phyloP scores from a whole-genome alignment of 345 rosid genomes.

The Populus simonii region DNA sequence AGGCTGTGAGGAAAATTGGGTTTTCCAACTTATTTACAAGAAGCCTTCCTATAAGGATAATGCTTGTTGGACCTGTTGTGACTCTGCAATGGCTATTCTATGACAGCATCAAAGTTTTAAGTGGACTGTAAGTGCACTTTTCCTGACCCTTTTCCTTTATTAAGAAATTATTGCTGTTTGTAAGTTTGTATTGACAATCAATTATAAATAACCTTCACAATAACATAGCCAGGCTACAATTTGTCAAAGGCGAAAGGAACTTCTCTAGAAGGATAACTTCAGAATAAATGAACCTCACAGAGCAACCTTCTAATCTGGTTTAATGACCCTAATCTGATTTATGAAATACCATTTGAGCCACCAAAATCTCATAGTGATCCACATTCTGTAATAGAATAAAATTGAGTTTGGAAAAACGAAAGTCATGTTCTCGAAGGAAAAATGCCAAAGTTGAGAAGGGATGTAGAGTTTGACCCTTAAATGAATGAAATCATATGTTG shows the following conservation, averaged over 20 bases:
- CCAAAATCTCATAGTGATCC: no score
- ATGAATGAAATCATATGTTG: no score
- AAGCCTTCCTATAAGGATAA: constrained; percentile 58
- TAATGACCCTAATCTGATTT: no score
- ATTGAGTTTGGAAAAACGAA: no score
- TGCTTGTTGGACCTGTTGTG: constrained; percentile 59
- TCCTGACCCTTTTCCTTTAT: neutral
- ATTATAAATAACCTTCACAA: neutral
- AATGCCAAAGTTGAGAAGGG: no score
- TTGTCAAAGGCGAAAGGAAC: neutral
- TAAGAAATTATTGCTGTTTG: neutral
- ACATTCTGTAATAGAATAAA: no score
- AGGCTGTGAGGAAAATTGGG: constrained; percentile 63
- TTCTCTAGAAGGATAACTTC: neutral
- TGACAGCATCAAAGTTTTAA: constrained; percentile 52
- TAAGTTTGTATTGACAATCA: neutral
- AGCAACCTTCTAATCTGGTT: no score
- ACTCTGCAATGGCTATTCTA: constrained; percentile 61
- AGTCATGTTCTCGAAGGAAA: no score
- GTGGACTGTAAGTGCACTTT: constrained; percentile 52
- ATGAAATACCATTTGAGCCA: no score
- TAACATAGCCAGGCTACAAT: neutral
- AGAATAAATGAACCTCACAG: no score
- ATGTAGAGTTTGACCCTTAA: no score
- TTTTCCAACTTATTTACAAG: constrained; percentile 53